Evolutionary conservation across 305 asterid genomes (phyloP).

Genomic region (Solanum hybrid): DNA sequence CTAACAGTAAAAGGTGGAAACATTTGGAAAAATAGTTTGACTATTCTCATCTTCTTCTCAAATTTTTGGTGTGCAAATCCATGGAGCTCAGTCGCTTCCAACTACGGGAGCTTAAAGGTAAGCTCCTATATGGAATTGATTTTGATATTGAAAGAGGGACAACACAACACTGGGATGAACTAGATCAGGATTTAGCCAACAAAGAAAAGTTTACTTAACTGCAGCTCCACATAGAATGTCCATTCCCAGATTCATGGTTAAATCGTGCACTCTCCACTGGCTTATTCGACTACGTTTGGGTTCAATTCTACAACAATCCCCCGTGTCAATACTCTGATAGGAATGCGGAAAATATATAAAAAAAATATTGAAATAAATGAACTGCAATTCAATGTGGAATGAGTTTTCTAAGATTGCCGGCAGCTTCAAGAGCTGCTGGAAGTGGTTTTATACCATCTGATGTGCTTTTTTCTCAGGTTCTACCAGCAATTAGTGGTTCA

Average conservation of each 20-base stretch:
- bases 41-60: too few relatives aligned
- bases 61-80: neutral
- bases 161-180: conserved; percentile 19
- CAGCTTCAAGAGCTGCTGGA: neutral
- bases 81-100: neutral
- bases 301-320: conserved; percentile 10
- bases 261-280: conserved; percentile 6
- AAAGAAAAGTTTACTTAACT: conserved; percentile 18
- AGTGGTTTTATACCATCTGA: neutral
- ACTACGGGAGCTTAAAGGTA: neutral
- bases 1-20: too few relatives aligned
- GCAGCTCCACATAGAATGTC: conserved; percentile 12
- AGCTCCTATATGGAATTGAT: conserved; percentile 27
- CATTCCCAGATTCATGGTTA: conserved; percentile 6
- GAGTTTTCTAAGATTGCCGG: neutral
- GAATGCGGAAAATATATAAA: neutral
- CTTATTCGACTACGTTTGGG: conserved; percentile 11
- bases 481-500: conserved; percentile 2
- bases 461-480: conserved; percentile 3
- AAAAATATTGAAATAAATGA: neutral
- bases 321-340: conserved; percentile 6
- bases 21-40: too few relatives aligned
- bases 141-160: conserved; percentile 23
- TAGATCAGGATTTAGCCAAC: conserved; percentile 16
- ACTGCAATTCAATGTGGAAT: neutral